Conservation (phyloP, 768 basidiomycete species). For the Rhizopogon salebrosus region DNA sequence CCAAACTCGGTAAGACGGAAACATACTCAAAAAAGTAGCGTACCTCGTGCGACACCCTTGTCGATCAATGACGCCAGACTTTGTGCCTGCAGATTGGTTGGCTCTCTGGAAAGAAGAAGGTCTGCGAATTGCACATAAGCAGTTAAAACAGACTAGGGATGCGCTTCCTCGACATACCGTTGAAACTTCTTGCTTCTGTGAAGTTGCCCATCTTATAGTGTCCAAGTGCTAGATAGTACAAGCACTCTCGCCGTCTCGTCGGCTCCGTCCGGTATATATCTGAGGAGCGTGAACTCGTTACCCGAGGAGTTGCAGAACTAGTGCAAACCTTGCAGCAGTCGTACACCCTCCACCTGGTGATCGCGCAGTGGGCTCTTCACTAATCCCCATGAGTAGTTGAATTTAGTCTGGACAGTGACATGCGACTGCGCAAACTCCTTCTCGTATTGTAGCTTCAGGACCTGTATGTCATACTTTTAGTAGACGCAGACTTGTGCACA, state of each 20-base stretch:
- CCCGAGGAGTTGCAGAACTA: slow-evolving; percentile 6
- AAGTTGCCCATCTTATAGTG: slow-evolving; percentile 97
- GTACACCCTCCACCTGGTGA: slow-evolving; percentile 90
- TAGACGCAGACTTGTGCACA: not conserved
- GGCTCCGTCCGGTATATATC: slow-evolving; percentile 92
- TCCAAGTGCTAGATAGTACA: slow-evolving; percentile 94
- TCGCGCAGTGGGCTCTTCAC: slow-evolving; percentile 85
- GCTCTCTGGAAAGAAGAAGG: slow-evolving; percentile 86
- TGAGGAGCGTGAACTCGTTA: slow-evolving; percentile 27
- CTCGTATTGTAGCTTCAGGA: slow-evolving; percentile 81
- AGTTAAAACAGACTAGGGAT: not conserved
- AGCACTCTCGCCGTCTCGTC: slow-evolving; percentile 82
- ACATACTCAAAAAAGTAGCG: slow-evolving; percentile 11
- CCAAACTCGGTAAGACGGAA: not conserved
- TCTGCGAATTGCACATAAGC: slow-evolving; percentile 38
- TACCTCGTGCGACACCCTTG: slow-evolving; percentile 76
- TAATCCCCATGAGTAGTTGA: slow-evolving; percentile 96
- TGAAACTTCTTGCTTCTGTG: slow-evolving; percentile 88
- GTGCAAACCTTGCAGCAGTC: slow-evolving; percentile 73
- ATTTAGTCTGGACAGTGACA: slow-evolving; percentile 91
- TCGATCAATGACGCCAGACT: slow-evolving; percentile 86
- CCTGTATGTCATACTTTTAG: slow-evolving; percentile 40
- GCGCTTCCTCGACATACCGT: slow-evolving; percentile 52
- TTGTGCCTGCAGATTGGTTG: slow-evolving; percentile 87
- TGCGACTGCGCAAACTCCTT: slow-evolving; percentile 81